Evolutionary conservation across 495 filamentous ascomycete genomes (phyloP).

Genomic region (Neurospora sp.): DNA sequence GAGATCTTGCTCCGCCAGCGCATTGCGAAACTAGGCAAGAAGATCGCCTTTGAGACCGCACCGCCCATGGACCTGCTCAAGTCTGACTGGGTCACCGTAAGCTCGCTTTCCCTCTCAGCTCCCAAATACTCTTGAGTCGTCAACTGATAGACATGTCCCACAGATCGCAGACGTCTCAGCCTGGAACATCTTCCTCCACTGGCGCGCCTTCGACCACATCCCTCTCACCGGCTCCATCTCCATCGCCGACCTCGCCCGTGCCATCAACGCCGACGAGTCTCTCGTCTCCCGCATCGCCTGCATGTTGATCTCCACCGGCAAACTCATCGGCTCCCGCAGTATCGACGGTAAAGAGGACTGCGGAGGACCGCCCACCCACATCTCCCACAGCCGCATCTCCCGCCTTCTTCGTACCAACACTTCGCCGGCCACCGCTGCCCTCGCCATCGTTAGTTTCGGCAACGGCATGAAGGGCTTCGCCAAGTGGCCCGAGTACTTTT

Average conservation of each 20-base stretch:
- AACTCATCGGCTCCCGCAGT: slow-evolving; percentile 2
- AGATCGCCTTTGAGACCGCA: slow-evolving; percentile 12
- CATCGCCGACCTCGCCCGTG: slow-evolving; percentile 13
- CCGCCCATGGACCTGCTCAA: slow-evolving; percentile 14
- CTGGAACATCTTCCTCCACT: slow-evolving; percentile 20
- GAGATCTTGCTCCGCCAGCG: slow-evolving; percentile 1
- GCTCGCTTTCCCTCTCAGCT: neutral
- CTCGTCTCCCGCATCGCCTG: slow-evolving; percentile 16
- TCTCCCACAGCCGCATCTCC: slow-evolving; percentile 17
- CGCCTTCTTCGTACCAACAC: slow-evolving; percentile 8
- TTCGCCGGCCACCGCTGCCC: slow-evolving; percentile 2
- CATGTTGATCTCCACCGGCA: slow-evolving; percentile 12
- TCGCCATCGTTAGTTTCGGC: slow-evolving; percentile 15
- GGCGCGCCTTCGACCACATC: slow-evolving; percentile 25
- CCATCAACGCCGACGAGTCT: slow-evolving; percentile 14
- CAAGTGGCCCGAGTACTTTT: slow-evolving; percentile 21
- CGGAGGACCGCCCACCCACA: neutral
- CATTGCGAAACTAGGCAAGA: slow-evolving; percentile 14
- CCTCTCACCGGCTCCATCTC: slow-evolving; percentile 19
- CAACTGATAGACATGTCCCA: neutral
- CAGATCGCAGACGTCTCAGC: slow-evolving; percentile 14
- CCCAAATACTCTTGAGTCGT: neutral
- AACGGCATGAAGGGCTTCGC: slow-evolving; percentile 18
- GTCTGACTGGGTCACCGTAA: slow-evolving; percentile 16
- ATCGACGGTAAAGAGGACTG: neutral